phyloP scores from a whole-genome alignment of 2,329 filamentous ascomycete species.

The Gaeumannomyces sp. region DNA sequence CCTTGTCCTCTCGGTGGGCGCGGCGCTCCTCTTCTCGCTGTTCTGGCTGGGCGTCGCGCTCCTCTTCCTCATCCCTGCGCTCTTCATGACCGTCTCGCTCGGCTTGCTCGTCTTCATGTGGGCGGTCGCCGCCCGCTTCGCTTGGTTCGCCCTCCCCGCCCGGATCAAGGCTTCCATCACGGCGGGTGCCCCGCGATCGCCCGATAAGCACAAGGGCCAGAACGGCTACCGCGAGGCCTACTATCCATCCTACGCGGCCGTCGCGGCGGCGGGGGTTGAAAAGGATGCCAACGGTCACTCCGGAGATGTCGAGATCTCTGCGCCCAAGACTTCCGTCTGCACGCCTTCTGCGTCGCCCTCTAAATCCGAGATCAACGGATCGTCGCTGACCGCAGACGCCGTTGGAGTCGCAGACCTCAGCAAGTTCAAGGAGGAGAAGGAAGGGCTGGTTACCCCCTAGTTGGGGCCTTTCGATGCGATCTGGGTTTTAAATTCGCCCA shows the following conservation, averaged over 20 bases:
- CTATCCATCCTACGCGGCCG: not conserved
- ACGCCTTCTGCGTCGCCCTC: not conserved
- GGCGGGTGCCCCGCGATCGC: not conserved
- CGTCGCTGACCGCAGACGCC: not conserved
- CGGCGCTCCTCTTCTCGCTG: conserved; percentile 58
- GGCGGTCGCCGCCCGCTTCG: conserved; percentile 6
- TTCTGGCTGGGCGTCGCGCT: conserved; percentile 41
- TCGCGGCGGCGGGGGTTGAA: too few relatives aligned
- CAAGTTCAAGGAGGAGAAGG: conserved; percentile 4
- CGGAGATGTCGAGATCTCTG: too few relatives aligned
- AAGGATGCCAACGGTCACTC: not conserved
- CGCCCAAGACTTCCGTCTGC: too few relatives aligned
- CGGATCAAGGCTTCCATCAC: conserved; percentile 4
- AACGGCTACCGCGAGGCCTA: conserved; percentile 4
- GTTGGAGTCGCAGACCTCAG: not conserved
- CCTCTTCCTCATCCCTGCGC: conserved; percentile 8
- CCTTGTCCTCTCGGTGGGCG: conserved; percentile 54
- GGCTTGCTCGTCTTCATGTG: conserved; percentile 9
- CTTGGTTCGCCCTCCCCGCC: conserved; percentile 6
- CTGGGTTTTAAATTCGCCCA: not conserved
- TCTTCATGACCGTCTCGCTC: conserved; percentile 9
- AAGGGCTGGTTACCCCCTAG: not conserved
- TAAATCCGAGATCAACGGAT: not conserved
- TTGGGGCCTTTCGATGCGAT: not conserved
- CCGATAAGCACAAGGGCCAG: not conserved